Percentiles rank a stretch among this genome's conserved stretches.
These are phyloP conservation scores for Blastomyces parvus DNA, from an alignment of 2,329 filamentous ascomycete genomes.

Conservation along the genomic window DNA sequence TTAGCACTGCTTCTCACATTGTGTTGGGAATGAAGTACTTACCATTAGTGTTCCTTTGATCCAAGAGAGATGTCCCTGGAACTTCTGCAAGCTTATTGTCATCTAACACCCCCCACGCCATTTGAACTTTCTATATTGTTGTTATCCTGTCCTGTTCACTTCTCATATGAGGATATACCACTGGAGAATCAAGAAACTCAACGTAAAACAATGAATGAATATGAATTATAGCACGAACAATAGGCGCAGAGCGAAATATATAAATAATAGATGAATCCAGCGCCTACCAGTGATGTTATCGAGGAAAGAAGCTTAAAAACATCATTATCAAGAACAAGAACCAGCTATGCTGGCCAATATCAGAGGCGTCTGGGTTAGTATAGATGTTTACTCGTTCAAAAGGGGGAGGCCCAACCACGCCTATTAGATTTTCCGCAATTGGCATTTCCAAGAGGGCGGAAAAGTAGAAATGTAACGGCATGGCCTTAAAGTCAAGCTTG, in stretches of 20 bases:
- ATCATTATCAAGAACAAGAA: background rate
- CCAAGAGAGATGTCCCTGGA: conserved; percentile 18
- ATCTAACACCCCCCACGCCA: conserved; percentile 22
- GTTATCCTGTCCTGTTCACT: background rate
- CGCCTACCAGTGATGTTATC: background rate
- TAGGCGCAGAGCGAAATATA: background rate
- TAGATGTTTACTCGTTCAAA: background rate
- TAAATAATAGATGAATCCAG: background rate
- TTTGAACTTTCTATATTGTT: conserved; percentile 8
- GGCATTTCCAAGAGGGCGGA: background rate
- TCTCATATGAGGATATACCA: background rate
- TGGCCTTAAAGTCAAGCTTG: background rate
- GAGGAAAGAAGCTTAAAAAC: background rate
- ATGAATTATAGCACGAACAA: background rate
- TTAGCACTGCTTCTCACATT: background rate
- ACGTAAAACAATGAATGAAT: background rate
- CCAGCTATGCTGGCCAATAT: background rate
- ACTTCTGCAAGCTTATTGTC: conserved; percentile 21
- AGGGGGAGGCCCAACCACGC: background rate
- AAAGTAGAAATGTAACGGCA: background rate
- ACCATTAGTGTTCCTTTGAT: background rate
- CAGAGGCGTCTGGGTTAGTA: background rate
- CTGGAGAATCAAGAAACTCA: background rate
- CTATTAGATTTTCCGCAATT: background rate
- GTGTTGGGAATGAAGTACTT: background rate